phyloP scores from a whole-genome alignment of 352 stramenopile genomes.

The Pilasporangium apinafurcum region DNA sequence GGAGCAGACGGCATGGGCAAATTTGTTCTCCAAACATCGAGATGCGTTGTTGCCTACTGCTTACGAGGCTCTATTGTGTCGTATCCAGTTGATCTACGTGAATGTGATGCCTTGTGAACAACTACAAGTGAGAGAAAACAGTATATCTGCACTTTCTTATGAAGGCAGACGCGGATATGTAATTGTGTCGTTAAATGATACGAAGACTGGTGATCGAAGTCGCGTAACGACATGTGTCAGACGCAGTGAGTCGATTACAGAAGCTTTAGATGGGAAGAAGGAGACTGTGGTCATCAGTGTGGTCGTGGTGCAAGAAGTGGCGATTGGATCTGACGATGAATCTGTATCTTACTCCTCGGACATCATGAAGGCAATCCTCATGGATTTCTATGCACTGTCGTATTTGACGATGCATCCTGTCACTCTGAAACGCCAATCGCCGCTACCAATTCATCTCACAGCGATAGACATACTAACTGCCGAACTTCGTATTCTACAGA shows the following conservation, averaged over 20 bases:
- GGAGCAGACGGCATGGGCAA: constrained; percentile 33
- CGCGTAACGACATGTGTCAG: background rate
- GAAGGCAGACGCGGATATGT: constrained; percentile 24
- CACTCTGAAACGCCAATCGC: constrained; percentile 51
- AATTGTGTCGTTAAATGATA: constrained; percentile 30
- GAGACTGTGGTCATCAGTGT: constrained; percentile 30
- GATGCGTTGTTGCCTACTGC: constrained; percentile 20
- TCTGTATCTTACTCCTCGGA: constrained; percentile 1
- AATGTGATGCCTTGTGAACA: constrained; percentile 19
- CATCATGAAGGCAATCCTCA: constrained; percentile 24
- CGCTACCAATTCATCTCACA: constrained; percentile 51
- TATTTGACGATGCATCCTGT: constrained; percentile 73
- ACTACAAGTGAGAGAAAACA: constrained; percentile 39
- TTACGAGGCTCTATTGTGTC: constrained; percentile 27
- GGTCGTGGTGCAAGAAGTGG: constrained; percentile 19
- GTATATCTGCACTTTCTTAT: constrained; percentile 20
- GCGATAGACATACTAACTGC: constrained; percentile 22
- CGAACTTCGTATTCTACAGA: constrained; percentile 9
- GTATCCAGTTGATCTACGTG: constrained; percentile 31
- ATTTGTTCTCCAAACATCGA: constrained; percentile 19
- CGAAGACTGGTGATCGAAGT: constrained; percentile 22
- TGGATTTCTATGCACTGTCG: constrained; percentile 57
- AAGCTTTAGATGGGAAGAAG: constrained; percentile 5
- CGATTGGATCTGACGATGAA: constrained; percentile 15
- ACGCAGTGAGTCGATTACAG: background rate